Percentiles rank a stretch among this genome's conserved stretches.
Evolutionary conservation across 257 asterid genomes (phyloP).

Genomic region (Gentiana straminea): DNA sequence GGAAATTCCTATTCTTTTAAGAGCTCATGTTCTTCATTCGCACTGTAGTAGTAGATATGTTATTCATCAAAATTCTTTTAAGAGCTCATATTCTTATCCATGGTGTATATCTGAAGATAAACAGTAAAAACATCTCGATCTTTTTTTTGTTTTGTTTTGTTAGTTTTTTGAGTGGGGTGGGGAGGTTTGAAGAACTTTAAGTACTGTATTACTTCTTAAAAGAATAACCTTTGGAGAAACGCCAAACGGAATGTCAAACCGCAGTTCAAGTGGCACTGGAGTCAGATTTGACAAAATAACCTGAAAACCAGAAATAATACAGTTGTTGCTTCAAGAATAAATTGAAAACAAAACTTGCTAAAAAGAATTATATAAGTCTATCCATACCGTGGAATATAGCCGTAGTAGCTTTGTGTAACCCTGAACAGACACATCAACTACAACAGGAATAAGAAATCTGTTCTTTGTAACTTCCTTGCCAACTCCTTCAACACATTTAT

Average conservation of each 20-base stretch:
- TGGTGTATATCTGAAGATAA: too few relatives aligned
- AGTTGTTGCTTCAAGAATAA: slow-evolving; percentile 9
- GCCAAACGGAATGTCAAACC: slow-evolving; percentile 94
- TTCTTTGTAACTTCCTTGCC: slow-evolving; percentile 27
- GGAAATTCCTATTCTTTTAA: too few relatives aligned
- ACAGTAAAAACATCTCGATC: too few relatives aligned
- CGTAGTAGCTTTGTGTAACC: slow-evolving; percentile 70
- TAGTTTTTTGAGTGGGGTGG: too few relatives aligned
- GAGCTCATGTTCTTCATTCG: too few relatives aligned
- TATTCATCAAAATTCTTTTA: too few relatives aligned
- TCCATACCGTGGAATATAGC: slow-evolving; percentile 77
- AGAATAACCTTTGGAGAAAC: slow-evolving; percentile 78
- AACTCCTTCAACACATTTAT: slow-evolving; percentile 31
- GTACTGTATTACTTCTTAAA: too few relatives aligned
- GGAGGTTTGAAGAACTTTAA: too few relatives aligned
- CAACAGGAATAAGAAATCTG: slow-evolving; percentile 84
- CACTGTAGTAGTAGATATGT: too few relatives aligned
- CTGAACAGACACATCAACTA: slow-evolving; percentile 88
- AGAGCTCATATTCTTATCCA: too few relatives aligned
- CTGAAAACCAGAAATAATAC: slow-evolving; percentile 36
- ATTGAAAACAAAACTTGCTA: slow-evolving; percentile 12
- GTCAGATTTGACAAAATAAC: slow-evolving; percentile 79
- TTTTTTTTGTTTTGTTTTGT: too few relatives aligned
- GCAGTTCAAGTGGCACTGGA: slow-evolving; percentile 70
- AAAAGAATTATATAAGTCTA: slow-evolving; percentile 8